A percentile compares a stretch with the other conserved stretches of the same genome.
Evolutionary conservation across 2,329 filamentous ascomycete species (phyloP).

Genomic region (Phyllachora maydis): DNA sequence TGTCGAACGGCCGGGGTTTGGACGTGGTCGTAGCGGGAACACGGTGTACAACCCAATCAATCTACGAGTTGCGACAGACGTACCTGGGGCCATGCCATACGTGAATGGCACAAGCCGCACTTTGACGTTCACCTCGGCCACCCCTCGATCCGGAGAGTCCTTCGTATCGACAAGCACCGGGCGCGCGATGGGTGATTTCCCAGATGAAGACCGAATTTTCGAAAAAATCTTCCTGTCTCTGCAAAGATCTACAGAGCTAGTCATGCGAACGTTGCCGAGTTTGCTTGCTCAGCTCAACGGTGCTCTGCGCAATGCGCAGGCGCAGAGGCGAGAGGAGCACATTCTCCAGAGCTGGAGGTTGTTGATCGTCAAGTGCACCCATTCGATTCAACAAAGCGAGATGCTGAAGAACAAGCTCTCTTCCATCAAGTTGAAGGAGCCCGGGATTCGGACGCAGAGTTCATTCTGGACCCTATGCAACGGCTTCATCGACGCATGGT

Average conservation of each 20-base stretch:
- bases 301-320: constrained; percentile 41
- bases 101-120: constrained; percentile 27
- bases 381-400: constrained; percentile 53
- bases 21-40: constrained; percentile 18
- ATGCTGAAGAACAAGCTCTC: constrained; percentile 53
- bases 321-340: constrained; percentile 35
- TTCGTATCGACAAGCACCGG: constrained; percentile 39
- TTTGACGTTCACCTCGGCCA: constrained; percentile 35
- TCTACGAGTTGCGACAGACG: constrained; percentile 35
- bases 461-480: constrained; percentile 54
- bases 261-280: constrained; percentile 48
- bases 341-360: constrained; percentile 45
- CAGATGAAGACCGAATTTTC: constrained; percentile 62
- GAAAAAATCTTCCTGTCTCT: constrained; percentile 66
- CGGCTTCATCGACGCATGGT: constrained; percentile 50
- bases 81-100: constrained; percentile 20
- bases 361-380: constrained; percentile 50
- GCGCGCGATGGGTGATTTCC: constrained; percentile 36
- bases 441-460: constrained; percentile 43
- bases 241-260: constrained; percentile 51
- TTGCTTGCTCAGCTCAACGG: constrained; percentile 46
- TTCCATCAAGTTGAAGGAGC: constrained; percentile 69
- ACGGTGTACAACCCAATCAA: constrained; percentile 27
- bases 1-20: no score
- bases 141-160: constrained; percentile 65